Evolutionary conservation across 2,329 filamentous ascomycete genomes (phyloP), one percentile per base, ranked within the genome.

Genomic region (Alternaria burnsii): DNA sequence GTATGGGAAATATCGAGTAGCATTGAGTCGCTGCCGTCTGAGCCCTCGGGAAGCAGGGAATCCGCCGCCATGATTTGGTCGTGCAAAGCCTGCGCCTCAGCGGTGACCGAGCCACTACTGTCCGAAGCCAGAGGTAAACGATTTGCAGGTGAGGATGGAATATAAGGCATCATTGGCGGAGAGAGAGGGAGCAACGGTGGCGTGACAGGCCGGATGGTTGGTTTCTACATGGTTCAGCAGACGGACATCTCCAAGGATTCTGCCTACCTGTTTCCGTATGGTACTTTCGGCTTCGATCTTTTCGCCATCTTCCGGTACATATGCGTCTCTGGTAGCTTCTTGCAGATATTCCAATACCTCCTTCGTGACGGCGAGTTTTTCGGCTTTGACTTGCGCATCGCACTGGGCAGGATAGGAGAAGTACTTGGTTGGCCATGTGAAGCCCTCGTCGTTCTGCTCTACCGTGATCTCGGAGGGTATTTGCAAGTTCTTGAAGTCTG

Each of bases 101-200:
- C 71, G 16, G 63, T 59, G 5, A 71, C 65, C 8, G 78, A 78
- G 40, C 79, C 71, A 11, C 71, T 75, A 12, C 69, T 70, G 5
- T 80, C 76, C 8, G 80, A 77, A 2, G 78, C 61, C 14, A 80
- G 58, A n/a, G 78, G 70, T 10, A 83, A 59, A 38, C 69, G 66
- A 52, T 75, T 75, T 8, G 64, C 72, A 5, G 79, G 76, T 5
- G 80, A 81, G 5, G 78, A 80, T 4, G 80, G 79, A 41, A 79
- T 59, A 38, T 78, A 78, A 5, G 79, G 80, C 43, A 68, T 75
- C 28, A 72, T 53, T 7, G 76, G 68, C 26, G 82, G 82, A 28
- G 81, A 81, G 3, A 79, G 56, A 18, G 83, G 81, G 18, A 85
- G 73, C 9, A 86, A 65, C 4, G 82, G 82, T n/a, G 83, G 83